Percentiles rank a stretch among this genome's conserved stretches.
These are phyloP conservation scores for Hypholoma sublateritium DNA, from an alignment of 768 basidiomycete species.

Conservation along the genomic window DNA sequence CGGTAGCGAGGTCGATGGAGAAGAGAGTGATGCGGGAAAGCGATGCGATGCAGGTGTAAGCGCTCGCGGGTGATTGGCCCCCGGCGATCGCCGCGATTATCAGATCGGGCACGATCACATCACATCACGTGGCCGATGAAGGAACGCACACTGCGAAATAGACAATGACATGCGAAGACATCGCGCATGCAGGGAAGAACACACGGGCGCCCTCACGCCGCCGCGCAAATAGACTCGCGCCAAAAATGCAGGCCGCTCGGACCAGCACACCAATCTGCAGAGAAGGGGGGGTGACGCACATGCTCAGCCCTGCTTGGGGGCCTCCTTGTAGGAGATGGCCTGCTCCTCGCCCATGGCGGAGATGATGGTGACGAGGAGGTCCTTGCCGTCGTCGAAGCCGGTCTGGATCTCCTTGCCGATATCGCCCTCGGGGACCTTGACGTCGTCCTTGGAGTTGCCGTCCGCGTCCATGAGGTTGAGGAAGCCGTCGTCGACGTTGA, in stretches of 20 bases:
- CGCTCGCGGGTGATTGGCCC: not conserved
- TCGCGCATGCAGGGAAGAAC: not conserved
- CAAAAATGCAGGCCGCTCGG: not conserved
- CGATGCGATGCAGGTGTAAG: not conserved
- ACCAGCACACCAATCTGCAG: not conserved
- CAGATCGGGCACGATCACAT: not conserved
- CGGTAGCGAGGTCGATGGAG: too few relatives aligned
- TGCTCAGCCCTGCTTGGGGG: slow-evolving; percentile 58
- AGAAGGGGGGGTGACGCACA: not conserved
- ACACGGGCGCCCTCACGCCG: not conserved
- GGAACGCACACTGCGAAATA: not conserved
- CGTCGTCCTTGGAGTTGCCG: slow-evolving; percentile 87
- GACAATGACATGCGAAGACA: not conserved
- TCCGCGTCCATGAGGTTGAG: slow-evolving; percentile 91
- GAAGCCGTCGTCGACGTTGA: slow-evolving; percentile 92
- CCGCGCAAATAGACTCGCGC: not conserved
- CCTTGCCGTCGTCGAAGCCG: slow-evolving; percentile 85
- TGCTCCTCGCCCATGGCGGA: slow-evolving; percentile 93
- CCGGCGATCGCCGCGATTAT: not conserved
- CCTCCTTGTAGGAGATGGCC: slow-evolving; percentile 89
- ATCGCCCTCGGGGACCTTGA: slow-evolving; percentile 86
- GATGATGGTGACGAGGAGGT: slow-evolving; percentile 83
- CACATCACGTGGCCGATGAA: not conserved
- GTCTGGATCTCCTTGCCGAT: slow-evolving; percentile 69
- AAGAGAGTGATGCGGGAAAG: not conserved